These are phyloP conservation scores for Tetracladium maxilliforme DNA, from an alignment of 2,329 filamentous ascomycete genomes.

Conservation along the genomic window DNA sequence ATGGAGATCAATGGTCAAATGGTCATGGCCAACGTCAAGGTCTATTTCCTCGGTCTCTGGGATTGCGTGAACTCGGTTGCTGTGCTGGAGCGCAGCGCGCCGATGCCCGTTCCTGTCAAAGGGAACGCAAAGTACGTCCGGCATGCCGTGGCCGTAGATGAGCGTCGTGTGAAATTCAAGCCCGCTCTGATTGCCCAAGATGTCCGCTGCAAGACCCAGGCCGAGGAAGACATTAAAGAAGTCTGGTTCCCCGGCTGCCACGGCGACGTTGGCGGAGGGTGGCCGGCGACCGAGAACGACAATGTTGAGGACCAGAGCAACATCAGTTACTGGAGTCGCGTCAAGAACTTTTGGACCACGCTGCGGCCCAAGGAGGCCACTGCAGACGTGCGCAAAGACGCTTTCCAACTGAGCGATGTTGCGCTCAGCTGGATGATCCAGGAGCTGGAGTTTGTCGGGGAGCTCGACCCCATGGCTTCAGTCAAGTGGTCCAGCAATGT, in stretches of 20 bases:
- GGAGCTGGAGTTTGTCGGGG: too few species aligned
- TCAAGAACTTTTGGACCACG: too few species aligned
- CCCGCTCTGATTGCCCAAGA: constrained; percentile 3
- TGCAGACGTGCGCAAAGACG: too few species aligned
- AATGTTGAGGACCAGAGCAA: too few species aligned
- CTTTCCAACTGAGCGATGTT: too few species aligned
- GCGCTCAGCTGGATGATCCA: too few species aligned
- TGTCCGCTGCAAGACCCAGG: constrained; percentile 2
- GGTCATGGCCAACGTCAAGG: constrained; percentile 20
- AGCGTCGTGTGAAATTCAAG: constrained; percentile 27
- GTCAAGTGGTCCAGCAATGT: too few species aligned
- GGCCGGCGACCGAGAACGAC: too few species aligned
- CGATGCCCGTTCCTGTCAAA: constrained; percentile 19
- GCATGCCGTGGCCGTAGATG: constrained; percentile 27
- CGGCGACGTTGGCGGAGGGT: constrained; percentile 28
- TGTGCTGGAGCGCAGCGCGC: constrained; percentile 20
- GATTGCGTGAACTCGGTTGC: constrained; percentile 25
- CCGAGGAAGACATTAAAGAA: constrained; percentile 9
- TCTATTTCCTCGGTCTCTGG: constrained; percentile 27
- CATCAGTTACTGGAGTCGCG: too few species aligned
- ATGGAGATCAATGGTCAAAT: constrained; percentile 7
- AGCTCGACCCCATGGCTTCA: too few species aligned
- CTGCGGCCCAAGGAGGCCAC: too few species aligned
- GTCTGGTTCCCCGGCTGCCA: constrained; percentile 27
- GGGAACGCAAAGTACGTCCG: constrained; percentile 20